Evolutionary conservation across 1,284 basidiomycete species (phyloP), one percentile per base, ranked within the genome.

Genomic region (Marasmius sp.): DNA sequence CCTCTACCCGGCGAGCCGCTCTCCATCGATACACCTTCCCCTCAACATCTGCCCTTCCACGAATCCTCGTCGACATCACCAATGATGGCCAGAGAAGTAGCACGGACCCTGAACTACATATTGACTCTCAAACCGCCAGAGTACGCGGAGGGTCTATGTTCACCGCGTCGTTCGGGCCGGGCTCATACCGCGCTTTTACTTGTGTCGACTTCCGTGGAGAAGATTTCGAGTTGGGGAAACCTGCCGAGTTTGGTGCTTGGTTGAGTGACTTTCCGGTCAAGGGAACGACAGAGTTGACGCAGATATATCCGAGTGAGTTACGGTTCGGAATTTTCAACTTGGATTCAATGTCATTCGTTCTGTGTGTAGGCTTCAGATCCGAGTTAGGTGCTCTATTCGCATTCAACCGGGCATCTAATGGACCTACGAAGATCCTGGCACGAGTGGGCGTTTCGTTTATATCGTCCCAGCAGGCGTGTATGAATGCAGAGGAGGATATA

Each of bases 361-460:
- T 74, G 75, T 72, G 14, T 47, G n/a, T 18, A 63, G 60, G 60
- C 11, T 61, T 60, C n/a, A 43, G 56, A 16, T 47, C 47, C 43
- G 60, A 83, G 69, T 72, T 83, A n/a, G 85, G 85, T 7, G 84
- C 81, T 0, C 67, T 87, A 6, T 75, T 86, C 52, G 82, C 82
- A 0, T 86, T 85, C 68, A 70, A 74, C 4, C 79, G 79, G 0
- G 72, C 78, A 39, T 71, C 77, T 20, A 64, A 64, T 3, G 64
- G 69, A 3, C 64, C 72, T 2, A 85, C 79, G 0, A 74, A 75
- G 0, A 82, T 86, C 57, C 76, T 85, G 6, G 85, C 77, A 1
- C 79, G 85, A 16, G 80, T 83, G 4, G 86, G 86, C 14, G 80
- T 88, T 4, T 87, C 85, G 0, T 82, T 87, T 66, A 84, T 88